Percentiles rank a stretch among this genome's conserved stretches.
Conservation (phyloP, 2,329 filamentous ascomycete species). For the Dactylellina leptospora region DNA sequence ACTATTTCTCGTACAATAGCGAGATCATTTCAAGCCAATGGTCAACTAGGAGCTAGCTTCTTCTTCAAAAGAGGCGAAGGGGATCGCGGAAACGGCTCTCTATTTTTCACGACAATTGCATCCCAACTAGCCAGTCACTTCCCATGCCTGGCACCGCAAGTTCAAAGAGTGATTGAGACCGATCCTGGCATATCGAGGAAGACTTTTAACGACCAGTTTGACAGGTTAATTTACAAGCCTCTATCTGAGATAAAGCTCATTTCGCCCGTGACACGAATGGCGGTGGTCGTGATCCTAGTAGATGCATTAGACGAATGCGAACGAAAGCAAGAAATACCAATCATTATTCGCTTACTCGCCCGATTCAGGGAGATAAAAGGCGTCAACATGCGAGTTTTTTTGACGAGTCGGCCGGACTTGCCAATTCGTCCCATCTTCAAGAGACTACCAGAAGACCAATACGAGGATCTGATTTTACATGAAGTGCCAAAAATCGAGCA, state of each 20-base stretch:
- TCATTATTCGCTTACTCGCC: slow-evolving; percentile 53
- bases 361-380: slow-evolving; percentile 27
- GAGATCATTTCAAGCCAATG: background rate
- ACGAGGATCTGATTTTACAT: slow-evolving; percentile 48
- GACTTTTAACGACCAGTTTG: slow-evolving; percentile 6
- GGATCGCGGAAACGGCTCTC: slow-evolving; percentile 4
- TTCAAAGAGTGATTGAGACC: background rate
- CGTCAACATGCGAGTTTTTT: slow-evolving; percentile 54
- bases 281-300: slow-evolving; percentile 54
- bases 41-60: slow-evolving; percentile 10
- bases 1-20: slow-evolving; percentile 20
- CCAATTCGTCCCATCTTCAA: slow-evolving; percentile 54
- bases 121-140: background rate
- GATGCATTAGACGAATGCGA: slow-evolving; percentile 59
- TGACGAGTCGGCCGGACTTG: slow-evolving; percentile 56
- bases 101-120: slow-evolving; percentile 18
- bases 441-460: slow-evolving; percentile 18
- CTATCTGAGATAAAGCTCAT: background rate
- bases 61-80: slow-evolving; percentile 27
- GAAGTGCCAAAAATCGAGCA: slow-evolving; percentile 54
- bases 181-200: background rate
- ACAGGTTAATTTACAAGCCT: slow-evolving; percentile 5
- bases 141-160: background rate
- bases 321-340: slow-evolving; percentile 49
- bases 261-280: background rate